Percentiles rank a stretch among this genome's conserved stretches.
Evolutionary conservation across 2,329 filamentous ascomycete species (phyloP).

Genomic region (Neofusicoccum ribis): DNA sequence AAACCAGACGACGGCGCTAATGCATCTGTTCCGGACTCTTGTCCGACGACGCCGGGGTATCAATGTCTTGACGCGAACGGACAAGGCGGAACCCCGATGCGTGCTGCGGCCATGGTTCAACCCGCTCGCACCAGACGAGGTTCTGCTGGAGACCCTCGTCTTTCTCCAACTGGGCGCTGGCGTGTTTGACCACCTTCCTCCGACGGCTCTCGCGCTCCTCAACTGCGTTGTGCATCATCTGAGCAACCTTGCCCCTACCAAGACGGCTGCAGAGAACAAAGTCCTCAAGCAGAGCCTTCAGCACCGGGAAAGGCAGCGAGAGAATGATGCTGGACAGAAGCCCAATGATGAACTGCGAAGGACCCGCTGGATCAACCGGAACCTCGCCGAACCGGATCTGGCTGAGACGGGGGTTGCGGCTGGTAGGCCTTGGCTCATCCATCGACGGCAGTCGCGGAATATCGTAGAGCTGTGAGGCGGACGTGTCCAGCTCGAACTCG

Average conservation of each 20-base stretch:
- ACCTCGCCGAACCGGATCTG: conserved; percentile 73
- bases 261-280: conserved; percentile 52
- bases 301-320: conserved; percentile 66
- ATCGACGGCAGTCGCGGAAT: conserved; percentile 49
- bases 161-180: conserved; percentile 26
- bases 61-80: conserved; percentile 29
- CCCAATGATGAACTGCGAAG: conserved; percentile 43
- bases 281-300: conserved; percentile 67
- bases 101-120: conserved; percentile 37
- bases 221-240: conserved; percentile 44
- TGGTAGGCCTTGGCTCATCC: conserved; percentile 36
- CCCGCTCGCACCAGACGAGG: conserved; percentile 36
- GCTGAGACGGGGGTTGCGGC: conserved; percentile 56
- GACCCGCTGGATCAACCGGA: conserved; percentile 45
- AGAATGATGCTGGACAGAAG: conserved; percentile 67
- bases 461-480: conserved; percentile 48
- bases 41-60: conserved; percentile 32
- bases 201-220: conserved; percentile 46
- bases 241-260: conserved; percentile 39
- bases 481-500: conserved; percentile 60
- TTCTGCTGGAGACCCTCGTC: conserved; percentile 29
- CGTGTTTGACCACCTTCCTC: conserved; percentile 33
- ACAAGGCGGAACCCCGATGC: conserved; percentile 39
- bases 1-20: background rate
- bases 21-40: conserved; percentile 7